Conservation (phyloP, 164 flowering plant species). For the Chloranthus sessilifolius region DNA sequence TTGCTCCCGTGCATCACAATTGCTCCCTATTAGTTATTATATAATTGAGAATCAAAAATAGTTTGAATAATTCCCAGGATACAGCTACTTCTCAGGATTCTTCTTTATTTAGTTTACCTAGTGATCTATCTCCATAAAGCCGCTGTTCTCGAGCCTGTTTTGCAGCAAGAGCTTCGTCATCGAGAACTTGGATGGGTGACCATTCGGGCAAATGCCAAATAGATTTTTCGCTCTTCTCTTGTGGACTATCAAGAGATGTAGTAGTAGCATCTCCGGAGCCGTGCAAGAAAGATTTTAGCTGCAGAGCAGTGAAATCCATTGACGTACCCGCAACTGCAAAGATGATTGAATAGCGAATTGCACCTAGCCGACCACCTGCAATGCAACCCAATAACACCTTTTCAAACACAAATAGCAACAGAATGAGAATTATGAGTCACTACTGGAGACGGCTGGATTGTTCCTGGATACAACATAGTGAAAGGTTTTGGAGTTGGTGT, state of each 20-base stretch:
- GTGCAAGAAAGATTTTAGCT: constrained; percentile 31
- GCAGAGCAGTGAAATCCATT: constrained; percentile 49
- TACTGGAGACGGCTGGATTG: neutral
- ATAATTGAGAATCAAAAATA: no score
- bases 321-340: constrained; percentile 72
- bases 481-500: no score
- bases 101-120: constrained; percentile 42
- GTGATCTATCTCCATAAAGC: constrained; percentile 32
- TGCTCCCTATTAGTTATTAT: no score
- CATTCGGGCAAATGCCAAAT: constrained; percentile 73
- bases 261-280: constrained; percentile 21
- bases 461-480: neutral
- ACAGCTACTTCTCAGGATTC: constrained; percentile 38
- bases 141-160: constrained; percentile 69
- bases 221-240: constrained; percentile 15
- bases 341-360: constrained; percentile 57
- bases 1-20: no score
- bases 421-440: neutral
- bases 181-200: constrained; percentile 88
- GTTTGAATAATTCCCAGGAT: no score
- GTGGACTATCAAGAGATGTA: constrained; percentile 5
- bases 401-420: neutral
- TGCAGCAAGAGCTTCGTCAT: constrained; percentile 83
- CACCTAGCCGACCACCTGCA: constrained; percentile 76
- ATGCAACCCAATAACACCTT: neutral